Conservation (phyloP, 805 yeast genomes). For the Candida coquimbonensis region DNA sequence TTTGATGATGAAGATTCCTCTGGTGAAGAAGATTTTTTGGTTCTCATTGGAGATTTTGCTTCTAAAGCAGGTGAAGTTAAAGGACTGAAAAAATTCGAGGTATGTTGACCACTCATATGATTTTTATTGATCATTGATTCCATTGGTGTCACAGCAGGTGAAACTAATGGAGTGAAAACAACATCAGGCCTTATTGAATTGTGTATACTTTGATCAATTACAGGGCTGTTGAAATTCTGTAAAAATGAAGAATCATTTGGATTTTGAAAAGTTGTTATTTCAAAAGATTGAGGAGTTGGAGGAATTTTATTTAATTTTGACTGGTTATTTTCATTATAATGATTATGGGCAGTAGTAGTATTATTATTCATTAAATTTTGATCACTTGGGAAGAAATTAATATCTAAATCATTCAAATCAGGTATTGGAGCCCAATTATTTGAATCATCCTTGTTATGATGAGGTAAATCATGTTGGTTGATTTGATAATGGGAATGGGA, state of each 20-base stretch:
- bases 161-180: constrained; percentile 67
- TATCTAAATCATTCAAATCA: constrained; percentile 12
- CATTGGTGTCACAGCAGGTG: constrained; percentile 68
- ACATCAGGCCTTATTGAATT: constrained; percentile 44
- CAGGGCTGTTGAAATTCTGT: constrained; percentile 15
- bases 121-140: constrained; percentile 25
- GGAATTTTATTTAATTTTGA: constrained; percentile 7
- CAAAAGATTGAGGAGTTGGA: constrained; percentile 20
- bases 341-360: not conserved
- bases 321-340: not conserved
- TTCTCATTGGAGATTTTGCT: constrained; percentile 29
- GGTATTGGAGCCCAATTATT: constrained; percentile 9
- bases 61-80: constrained; percentile 64
- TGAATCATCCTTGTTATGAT: constrained; percentile 1
- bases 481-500: constrained; percentile 4
- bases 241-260: constrained; percentile 6
- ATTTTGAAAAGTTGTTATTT: constrained; percentile 8
- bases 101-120: constrained; percentile 2
- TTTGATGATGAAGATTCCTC: constrained; percentile 13
- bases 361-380: not conserved
- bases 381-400: constrained; percentile 10
- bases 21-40: constrained; percentile 17
- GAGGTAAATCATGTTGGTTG: constrained; percentile 1
- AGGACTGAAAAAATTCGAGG: constrained; percentile 32
- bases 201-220: constrained; percentile 5